Base-by-base conservation (phyloP, 257 asterid species). In the Fraxinus pennsylvanica region DNA sequence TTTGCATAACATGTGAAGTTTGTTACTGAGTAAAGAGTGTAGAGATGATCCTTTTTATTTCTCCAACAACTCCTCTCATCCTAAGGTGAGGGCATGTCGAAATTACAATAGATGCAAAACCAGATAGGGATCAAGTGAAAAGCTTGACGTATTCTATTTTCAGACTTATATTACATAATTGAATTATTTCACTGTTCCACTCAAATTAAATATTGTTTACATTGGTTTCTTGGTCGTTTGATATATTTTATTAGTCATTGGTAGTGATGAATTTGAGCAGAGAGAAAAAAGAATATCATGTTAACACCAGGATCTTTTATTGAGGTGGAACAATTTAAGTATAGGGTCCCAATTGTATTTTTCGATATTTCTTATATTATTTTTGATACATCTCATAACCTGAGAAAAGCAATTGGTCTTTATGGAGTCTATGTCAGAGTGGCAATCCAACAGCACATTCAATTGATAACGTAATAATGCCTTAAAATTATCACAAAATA, bases 401-500 rank as follows among this genome's bases (percentile, higher is more conserved):
- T 54, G 65, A 54, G 65, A 54, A 54, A 54, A 17, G 65, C 65
- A 54, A 54, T 19, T 54, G 65, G 25, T 54, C 8, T n/a, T 54
- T 13, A 45, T 45, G 65, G 27, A 19, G 65, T 17, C 21, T 6
- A 54, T 19, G 65, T 54, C 10, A 3, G 19, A 19, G 22, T 52
- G 15, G 63, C 63, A 52, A 54, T 54, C 65, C 10, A 54, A 2
- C 19, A 27, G 5, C 9, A 0, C 6, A 19, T 17, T 19, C 21
- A 54, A 19, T 52, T 52, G 25, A 52, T 15, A 52, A 52, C 10
- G 63, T 52, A 21, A 63, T 63, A 63, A 63, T 22, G 35, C 12
- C 25, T 7, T 22, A 63, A 67, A 52, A 79, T 45, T 68, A 39
- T 41, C 71, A 65, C 74, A 57, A 81, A 67, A 39, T 4, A 17